phyloP scores from a whole-genome alignment of 768 basidiomycete genomes.

The Stropharia rugosoannulata region DNA sequence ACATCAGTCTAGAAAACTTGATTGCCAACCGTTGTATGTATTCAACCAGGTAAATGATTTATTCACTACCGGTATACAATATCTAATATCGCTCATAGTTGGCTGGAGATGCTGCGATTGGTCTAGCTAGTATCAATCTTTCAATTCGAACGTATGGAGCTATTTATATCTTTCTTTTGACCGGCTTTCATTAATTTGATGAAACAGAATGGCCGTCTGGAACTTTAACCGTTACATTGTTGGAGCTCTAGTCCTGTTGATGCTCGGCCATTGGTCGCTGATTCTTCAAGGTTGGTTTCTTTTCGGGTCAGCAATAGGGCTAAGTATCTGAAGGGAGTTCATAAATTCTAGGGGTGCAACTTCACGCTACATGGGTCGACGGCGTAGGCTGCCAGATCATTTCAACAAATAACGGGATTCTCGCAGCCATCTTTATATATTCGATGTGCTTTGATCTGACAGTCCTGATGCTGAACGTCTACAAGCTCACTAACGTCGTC shows the following conservation, averaged over 20 bases:
- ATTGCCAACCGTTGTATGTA: conserved; percentile 64
- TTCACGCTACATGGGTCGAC: conserved; percentile 55
- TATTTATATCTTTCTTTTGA: not conserved
- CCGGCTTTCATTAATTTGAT: not conserved
- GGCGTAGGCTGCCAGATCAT: conserved; percentile 51
- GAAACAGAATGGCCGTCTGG: conserved; percentile 58
- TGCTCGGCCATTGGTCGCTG: conserved; percentile 70
- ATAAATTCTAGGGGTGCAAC: conserved; percentile 45
- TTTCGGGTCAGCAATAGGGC: not conserved
- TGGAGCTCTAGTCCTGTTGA: conserved; percentile 46
- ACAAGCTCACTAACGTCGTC: conserved; percentile 45
- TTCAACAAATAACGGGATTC: conserved; percentile 58
- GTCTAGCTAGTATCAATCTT: conserved; percentile 59
- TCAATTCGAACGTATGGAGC: conserved; percentile 54
- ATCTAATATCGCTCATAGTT: conserved; percentile 9
- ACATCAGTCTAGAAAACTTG: conserved; percentile 37
- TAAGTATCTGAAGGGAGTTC: not conserved
- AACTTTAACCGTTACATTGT: conserved; percentile 55
- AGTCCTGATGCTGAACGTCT: conserved; percentile 58
- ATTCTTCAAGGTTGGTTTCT: conserved; percentile 55
- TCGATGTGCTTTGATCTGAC: conserved; percentile 73
- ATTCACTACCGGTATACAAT: not conserved
- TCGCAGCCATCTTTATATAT: conserved; percentile 73
- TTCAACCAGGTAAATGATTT: conserved; percentile 50
- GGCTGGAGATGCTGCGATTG: conserved; percentile 46